phyloP scores from a whole-genome alignment of 805 yeast species.

The Yarrowia bubula region DNA sequence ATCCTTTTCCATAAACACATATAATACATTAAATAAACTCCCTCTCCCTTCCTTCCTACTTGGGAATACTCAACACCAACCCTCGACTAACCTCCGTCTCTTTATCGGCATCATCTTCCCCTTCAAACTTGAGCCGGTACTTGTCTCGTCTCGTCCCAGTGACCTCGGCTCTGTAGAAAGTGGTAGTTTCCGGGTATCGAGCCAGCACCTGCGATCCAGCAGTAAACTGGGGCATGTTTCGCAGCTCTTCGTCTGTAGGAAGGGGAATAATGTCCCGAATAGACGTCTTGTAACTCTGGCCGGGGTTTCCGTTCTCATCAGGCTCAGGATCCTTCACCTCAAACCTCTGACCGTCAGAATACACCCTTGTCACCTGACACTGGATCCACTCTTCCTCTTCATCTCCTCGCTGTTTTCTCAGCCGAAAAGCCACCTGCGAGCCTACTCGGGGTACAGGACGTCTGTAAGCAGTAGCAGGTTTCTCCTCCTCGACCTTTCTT shows the following conservation, averaged over 20 bases:
- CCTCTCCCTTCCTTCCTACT: constrained; percentile 17
- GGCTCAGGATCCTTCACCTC: constrained; percentile 99
- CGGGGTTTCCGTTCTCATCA: constrained; percentile 86
- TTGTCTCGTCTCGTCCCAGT: constrained; percentile 69
- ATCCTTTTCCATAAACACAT: background rate
- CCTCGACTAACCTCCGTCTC: constrained; percentile 90
- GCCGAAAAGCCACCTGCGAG: constrained; percentile 84
- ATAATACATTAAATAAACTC: constrained; percentile 17
- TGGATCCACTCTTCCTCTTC: constrained; percentile 93
- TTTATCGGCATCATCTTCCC: constrained; percentile 94
- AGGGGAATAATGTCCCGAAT: constrained; percentile 77
- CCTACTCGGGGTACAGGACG: constrained; percentile 46
- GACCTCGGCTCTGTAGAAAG: constrained; percentile 93
- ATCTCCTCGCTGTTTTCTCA: constrained; percentile 44
- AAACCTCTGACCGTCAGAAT: constrained; percentile 71
- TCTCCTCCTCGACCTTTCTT: constrained; percentile 18
- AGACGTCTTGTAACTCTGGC: constrained; percentile 77
- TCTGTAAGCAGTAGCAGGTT: background rate
- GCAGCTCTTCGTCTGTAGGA: constrained; percentile 44
- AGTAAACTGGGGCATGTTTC: constrained; percentile 51
- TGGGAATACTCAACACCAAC: constrained; percentile 54
- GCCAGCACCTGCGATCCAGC: constrained; percentile 83
- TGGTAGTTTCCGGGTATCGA: constrained; percentile 94
- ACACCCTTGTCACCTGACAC: constrained; percentile 77
- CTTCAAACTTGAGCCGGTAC: constrained; percentile 83